Evolutionary conservation across 495 filamentous ascomycete species (phyloP).

Genomic region (Aspergillus cristatus): DNA sequence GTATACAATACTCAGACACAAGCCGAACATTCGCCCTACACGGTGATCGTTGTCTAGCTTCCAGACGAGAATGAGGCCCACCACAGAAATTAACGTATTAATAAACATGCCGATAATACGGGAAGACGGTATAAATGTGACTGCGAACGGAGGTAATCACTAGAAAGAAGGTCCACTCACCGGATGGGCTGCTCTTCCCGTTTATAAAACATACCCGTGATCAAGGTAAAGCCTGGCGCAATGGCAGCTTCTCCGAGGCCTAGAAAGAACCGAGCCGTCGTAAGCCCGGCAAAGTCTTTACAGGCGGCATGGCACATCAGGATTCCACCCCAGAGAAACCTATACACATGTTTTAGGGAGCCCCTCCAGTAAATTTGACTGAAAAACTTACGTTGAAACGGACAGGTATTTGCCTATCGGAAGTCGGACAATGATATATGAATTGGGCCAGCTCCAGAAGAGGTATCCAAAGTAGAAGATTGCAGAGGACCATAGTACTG

Average conservation of each 20-base stretch:
- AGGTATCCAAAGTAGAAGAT: slow-evolving; percentile 46
- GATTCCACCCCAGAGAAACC: slow-evolving; percentile 49
- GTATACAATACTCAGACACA: slow-evolving; percentile 43
- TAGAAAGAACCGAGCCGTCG: slow-evolving; percentile 38
- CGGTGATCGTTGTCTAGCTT: slow-evolving; percentile 42
- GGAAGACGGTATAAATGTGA: slow-evolving; percentile 8
- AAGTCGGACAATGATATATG: slow-evolving; percentile 40
- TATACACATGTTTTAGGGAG: no score
- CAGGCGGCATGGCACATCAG: slow-evolving; percentile 38
- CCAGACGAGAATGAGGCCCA: slow-evolving; percentile 52
- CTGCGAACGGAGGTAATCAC: slow-evolving; percentile 28
- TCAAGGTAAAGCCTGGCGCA: slow-evolving; percentile 30
- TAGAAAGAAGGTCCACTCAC: slow-evolving; percentile 28
- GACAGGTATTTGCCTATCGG: slow-evolving; percentile 42
- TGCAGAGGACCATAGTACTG: slow-evolving; percentile 39
- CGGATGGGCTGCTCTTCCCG: slow-evolving; percentile 45
- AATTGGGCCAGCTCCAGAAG: slow-evolving; percentile 40
- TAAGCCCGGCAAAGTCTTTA: slow-evolving; percentile 24
- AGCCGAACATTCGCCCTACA: slow-evolving; percentile 42
- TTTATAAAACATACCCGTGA: slow-evolving; percentile 42
- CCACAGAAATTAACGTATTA: slow-evolving; percentile 23
- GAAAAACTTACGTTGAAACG: neutral
- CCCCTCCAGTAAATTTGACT: no score
- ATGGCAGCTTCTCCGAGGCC: slow-evolving; percentile 45
- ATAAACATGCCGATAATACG: slow-evolving; percentile 29